These are phyloP conservation scores for Macrotyloma uniflorum DNA, from an alignment of 306 rosid genomes.

Conservation along the genomic window DNA sequence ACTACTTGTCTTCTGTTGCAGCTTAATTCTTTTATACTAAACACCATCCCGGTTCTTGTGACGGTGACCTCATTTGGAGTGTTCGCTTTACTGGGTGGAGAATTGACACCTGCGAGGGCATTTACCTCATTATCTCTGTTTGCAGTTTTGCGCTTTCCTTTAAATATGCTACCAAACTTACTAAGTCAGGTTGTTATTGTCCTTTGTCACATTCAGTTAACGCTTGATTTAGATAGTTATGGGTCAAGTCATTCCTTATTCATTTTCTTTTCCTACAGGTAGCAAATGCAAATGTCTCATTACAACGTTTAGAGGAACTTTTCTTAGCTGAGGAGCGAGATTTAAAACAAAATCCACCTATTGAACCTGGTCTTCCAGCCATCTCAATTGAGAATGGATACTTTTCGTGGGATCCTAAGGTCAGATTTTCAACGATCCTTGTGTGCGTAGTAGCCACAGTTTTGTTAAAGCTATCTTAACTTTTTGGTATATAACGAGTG, in stretches of 20 bases:
- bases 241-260: constrained; percentile 19
- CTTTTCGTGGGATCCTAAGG: constrained; percentile 89
- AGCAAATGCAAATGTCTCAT: constrained; percentile 81
- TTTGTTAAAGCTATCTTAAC: constrained; percentile 5
- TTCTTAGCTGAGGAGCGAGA: constrained; percentile 67
- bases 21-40: constrained; percentile 71
- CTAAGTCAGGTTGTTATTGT: constrained; percentile 72
- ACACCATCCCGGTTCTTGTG: constrained; percentile 85
- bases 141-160: constrained; percentile 73
- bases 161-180: constrained; percentile 76
- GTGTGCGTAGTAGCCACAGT: background rate
- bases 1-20: constrained; percentile 48
- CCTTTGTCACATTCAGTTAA: background rate
- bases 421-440: constrained; percentile 34
- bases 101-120: constrained; percentile 88
- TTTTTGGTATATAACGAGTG: background rate
- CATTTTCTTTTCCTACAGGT: constrained; percentile 53
- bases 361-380: constrained; percentile 73
- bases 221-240: constrained; percentile 5
- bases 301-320: constrained; percentile 84
- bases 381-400: constrained; percentile 71
- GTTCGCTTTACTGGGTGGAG: constrained; percentile 85
- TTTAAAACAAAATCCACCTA: constrained; percentile 65
- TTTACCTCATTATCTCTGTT: constrained; percentile 88
- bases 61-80: constrained; percentile 73